Evolutionary conservation across 345 rosid genomes (phyloP).

Genomic region (Eucalyptus caleyi): DNA sequence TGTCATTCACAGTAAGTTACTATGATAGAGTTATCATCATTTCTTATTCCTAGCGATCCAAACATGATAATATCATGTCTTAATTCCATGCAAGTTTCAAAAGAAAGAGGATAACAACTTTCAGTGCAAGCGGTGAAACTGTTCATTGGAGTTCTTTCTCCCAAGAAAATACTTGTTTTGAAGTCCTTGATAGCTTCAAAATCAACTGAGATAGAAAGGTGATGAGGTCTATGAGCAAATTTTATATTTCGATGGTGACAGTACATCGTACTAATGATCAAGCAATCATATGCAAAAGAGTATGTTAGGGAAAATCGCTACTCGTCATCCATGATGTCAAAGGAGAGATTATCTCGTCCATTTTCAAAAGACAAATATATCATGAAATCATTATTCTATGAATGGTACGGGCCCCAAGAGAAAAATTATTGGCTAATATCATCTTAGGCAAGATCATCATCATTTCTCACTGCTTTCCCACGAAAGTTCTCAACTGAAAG

Average conservation of each 20-base stretch:
- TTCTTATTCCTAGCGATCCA: neutral
- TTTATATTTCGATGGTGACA: neutral
- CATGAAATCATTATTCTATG: neutral
- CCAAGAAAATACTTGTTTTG: accelerated
- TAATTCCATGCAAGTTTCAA: neutral
- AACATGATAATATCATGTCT: neutral
- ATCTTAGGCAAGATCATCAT: neutral
- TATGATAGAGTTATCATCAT: neutral
- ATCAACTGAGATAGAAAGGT: neutral
- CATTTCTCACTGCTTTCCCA: neutral
- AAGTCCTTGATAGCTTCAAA: neutral
- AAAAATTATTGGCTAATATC: neutral
- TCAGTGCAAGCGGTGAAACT: neutral
- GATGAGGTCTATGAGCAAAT: neutral
- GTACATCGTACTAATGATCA: neutral
- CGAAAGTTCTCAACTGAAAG: neutral
- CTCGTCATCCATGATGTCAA: neutral
- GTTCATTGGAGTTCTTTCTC: neutral
- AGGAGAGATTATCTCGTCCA: neutral
- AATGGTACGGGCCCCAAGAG: neutral
- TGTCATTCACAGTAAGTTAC: neutral
- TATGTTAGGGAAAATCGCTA: neutral
- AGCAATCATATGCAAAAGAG: neutral
- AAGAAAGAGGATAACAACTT: neutral
- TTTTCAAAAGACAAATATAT: neutral